Evolutionary conservation across 306 rosid species (phyloP), one percentile per base, ranked within the genome.

Genomic region (Trifolium fragiferum): DNA sequence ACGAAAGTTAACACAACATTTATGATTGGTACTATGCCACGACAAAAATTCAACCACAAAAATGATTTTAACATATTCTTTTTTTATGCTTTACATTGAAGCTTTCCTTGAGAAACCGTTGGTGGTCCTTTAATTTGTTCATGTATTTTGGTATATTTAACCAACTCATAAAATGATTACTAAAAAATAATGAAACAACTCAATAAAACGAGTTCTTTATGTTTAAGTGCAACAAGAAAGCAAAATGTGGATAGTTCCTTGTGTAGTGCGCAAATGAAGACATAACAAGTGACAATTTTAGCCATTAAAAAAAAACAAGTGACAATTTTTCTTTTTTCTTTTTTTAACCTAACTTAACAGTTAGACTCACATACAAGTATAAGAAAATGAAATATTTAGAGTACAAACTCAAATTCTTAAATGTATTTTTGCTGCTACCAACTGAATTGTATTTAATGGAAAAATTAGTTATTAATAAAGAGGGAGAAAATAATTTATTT

Each of bases 1-100:
- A 40, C 23, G 18, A 70, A 61, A 37, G n/a, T 27, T 16, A 23
- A 46, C 67, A 72, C 30, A 74, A 67, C 70, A 71, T 58, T 67
- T 72, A 81, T 66, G 78, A 72, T 72, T 32, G 40, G 41, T 7
- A 12, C 69, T 15, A 58, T 20, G 41, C 1, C 67, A 37, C 68
- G 57, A 50, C 73, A 66, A 51, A 72, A 27, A 53, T 73, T 77
- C 30, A 66, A 72, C 77, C 35, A 53, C 21, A 61, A 76, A 76
- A 61, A 13, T 74, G 20, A 47, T 68, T 43, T 47, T 60, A 27
- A 43, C 64, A 79, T 76, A 38, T 76, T 51, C 35, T 15, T 44
- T 6, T 73, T 14, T 15, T 15, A 76, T 68, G 63, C 87, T 84
- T 80, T 49, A 61, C 41, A 21, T 44, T 64, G 44, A 84, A 80